These are phyloP conservation scores for Gossypium raimondii DNA, from an alignment of 345 rosid species.

Conservation along the genomic window DNA sequence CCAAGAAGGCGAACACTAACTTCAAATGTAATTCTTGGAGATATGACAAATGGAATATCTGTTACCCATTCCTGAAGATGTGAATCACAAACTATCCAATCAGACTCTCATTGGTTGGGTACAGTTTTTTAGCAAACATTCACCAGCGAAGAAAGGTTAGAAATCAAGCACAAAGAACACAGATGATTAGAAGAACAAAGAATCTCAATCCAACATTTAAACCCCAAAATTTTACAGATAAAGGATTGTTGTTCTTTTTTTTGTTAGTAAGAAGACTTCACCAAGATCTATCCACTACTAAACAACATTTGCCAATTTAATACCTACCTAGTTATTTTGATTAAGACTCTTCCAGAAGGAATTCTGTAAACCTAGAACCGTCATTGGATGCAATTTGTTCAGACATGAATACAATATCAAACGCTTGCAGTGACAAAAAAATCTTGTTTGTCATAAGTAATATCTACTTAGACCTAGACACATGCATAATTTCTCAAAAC, in stretches of 20 bases:
- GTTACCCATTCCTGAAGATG: constrained; percentile 86
- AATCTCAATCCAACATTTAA: constrained; percentile 1
- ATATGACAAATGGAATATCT: constrained; percentile 94
- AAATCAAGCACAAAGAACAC: background rate
- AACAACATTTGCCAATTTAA: background rate
- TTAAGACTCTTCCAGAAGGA: background rate
- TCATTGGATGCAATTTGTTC: background rate
- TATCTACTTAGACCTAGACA: background rate
- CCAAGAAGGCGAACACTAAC: constrained; percentile 98
- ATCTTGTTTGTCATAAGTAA: background rate
- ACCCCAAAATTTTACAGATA: background rate
- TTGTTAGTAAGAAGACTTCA: background rate
- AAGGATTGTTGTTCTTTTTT: background rate
- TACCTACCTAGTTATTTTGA: background rate
- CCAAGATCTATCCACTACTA: background rate
- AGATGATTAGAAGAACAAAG: background rate
- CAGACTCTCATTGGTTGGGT: background rate
- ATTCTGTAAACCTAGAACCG: background rate
- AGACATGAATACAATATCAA: background rate
- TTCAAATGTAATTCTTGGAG: constrained; percentile 98
- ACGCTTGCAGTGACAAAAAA: background rate
- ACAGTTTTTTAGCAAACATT: constrained; percentile 7
- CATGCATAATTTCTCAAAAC: background rate
- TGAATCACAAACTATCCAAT: constrained; percentile 11
- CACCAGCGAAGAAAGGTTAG: too few relatives aligned